A percentile compares a stretch with the other conserved stretches of the same genome.
Evolutionary conservation across 116 monocot species (phyloP).

Genomic region (Zostera marina): DNA sequence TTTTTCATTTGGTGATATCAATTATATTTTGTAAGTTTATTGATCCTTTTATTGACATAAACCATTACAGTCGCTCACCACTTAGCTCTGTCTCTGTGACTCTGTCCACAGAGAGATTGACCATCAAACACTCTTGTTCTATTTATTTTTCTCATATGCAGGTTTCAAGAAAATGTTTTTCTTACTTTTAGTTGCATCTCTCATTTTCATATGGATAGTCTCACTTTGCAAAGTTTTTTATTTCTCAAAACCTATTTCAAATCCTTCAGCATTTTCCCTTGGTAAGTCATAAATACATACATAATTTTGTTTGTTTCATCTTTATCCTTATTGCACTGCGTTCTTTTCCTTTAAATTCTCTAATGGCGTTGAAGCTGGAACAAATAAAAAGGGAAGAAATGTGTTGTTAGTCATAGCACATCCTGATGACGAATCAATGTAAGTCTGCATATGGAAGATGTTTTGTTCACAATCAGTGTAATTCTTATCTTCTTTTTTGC

Average conservation of each 20-base stretch:
- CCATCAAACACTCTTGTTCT: too few species aligned
- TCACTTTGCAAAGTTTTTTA: conserved; percentile 4
- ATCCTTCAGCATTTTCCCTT: not conserved
- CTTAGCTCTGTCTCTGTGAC: too few species aligned
- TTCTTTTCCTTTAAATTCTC: conserved; percentile 3
- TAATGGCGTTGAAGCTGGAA: conserved; percentile 5
- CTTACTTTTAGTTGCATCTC: not conserved
- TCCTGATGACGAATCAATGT: conserved; percentile 99
- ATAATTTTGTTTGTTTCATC: not conserved
- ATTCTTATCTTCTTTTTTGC: not conserved
- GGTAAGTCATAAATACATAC: not conserved
- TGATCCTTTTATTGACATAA: too few species aligned
- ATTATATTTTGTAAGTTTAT: too few species aligned
- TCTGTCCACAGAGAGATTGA: too few species aligned
- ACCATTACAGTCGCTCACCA: too few species aligned
- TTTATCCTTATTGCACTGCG: not conserved
- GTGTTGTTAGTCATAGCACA: conserved; percentile 75
- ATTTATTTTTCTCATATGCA: too few species aligned
- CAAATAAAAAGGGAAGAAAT: conserved; percentile 23
- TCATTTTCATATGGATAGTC: conserved; percentile 3
- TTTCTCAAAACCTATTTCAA: conserved; percentile 5
- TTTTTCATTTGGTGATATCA: too few species aligned
- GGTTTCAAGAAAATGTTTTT: not conserved
- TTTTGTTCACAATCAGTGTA: not conserved
- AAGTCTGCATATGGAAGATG: conserved; percentile 7